Evolutionary conservation across 805 yeast genomes (phyloP).

Genomic region (Candida silvatica): DNA sequence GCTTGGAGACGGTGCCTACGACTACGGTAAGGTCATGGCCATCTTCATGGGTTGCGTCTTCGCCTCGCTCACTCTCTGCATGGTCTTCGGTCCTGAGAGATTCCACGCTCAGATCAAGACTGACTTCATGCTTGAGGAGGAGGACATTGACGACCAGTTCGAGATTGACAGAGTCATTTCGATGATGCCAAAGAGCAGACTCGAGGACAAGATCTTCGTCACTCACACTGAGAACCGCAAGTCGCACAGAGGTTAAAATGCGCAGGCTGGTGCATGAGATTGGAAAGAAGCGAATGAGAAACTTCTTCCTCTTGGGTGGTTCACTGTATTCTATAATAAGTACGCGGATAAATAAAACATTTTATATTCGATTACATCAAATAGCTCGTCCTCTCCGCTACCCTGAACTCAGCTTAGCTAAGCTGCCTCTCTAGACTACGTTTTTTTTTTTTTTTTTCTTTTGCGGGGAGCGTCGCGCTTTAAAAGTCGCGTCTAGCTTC

Average conservation of each 20-base stretch:
- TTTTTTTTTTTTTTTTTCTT: no score
- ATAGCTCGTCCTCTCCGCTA: no score
- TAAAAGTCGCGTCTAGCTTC: no score
- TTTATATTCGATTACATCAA: no score
- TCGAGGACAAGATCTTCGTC: constrained; percentile 5
- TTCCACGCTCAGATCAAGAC: constrained; percentile 7
- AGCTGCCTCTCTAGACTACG: no score
- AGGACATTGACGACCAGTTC: constrained; percentile 5
- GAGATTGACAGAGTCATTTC: constrained; percentile 5
- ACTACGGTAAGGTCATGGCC: constrained; percentile 68
- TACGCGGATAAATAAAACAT: no score
- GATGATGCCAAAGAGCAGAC: constrained; percentile 3
- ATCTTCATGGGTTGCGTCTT: constrained; percentile 62
- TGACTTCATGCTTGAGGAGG: constrained; percentile 6
- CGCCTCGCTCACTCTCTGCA: constrained; percentile 34
- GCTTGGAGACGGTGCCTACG: constrained; percentile 28
- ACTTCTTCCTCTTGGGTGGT: background rate
- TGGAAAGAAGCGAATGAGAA: no score
- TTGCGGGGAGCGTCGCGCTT: no score
- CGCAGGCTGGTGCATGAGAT: no score
- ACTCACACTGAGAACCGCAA: constrained; percentile 1
- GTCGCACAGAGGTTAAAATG: no score
- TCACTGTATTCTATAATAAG: background rate
- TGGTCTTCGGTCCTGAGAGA: constrained; percentile 7
- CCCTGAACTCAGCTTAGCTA: no score